Evolutionary conservation across 768 basidiomycete species (phyloP), one percentile per base, ranked within the genome.

Genomic region (Astraeus odoratus): DNA sequence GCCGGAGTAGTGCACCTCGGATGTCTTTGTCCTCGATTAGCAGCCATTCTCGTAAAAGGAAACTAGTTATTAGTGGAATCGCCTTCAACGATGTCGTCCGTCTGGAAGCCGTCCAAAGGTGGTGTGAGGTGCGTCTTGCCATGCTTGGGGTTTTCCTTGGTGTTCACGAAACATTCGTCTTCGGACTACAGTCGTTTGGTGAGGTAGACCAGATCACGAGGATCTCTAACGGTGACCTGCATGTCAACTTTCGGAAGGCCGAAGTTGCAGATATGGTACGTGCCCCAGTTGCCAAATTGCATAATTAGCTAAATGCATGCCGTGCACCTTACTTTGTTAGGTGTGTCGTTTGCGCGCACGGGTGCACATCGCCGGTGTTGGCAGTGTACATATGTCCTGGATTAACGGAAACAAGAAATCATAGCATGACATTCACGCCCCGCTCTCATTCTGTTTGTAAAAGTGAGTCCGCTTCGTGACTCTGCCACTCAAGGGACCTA

Each of bases 211-310:
- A 80, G 51, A 86, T 89, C 57, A 75, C 70, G 29, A 71, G 85
- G 41, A 77, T 83, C 72, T 80, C 81, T 40, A 87, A 86, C 51
- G 83, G 82, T 35, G 86, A 89, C 61, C 64, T 88, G n/a, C 80
- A 86, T 54, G 72, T 89, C 39, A 78, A 82, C 55, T 89, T 87
- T 56, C 74, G 77, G 38, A 78, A 76, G 43, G 72, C 81, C 40
- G 86, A 88, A 47, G 86, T 89, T 8, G 86, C 86, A 18, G 86
- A 88, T 51, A 88, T 83, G 6, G 86, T 87, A 58, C 22, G 81
- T 70, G 41, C 9, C 23, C 23, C 46, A 57, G 19, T 13, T 23
- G n/a, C n/a, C n/a, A n/a, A n/a, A n/a, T n/a, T n/a, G n/a, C n/a
- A n/a, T n/a, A n/a, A n/a, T n/a, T n/a, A n/a, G n/a, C n/a, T n/a